Base-by-base conservation (phyloP, 2,329 filamentous ascomycete species). In the Didymella sp. region DNA sequence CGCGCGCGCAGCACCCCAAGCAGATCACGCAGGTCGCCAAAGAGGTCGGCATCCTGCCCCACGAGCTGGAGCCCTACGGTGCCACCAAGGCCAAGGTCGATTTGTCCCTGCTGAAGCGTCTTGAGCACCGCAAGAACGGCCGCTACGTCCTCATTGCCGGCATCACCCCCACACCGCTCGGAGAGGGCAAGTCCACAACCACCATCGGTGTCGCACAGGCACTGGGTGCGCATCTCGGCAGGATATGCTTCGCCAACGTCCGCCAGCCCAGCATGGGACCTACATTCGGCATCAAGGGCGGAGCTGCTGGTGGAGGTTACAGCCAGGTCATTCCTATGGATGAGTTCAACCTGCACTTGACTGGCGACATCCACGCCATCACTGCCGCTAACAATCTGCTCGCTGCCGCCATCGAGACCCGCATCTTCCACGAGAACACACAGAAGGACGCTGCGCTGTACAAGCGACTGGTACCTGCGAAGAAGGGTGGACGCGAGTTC, bases 251-350 rank as follows among this genome's bases (percentile, higher is more conserved):
- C 76, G 95, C 95, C 78, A 98, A 99, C 75, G 95, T 99, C 47
- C 88, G 95, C 59, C 95, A 99, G 76, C 95, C 95, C 47, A 96
- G 92, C 70, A 95, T 98, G 80, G 95, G 95, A 4, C 95, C 95
- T 53, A 99, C 95, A 0, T 99, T 99, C 76, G 95, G 95, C 71
- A 98, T 99, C 84, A 99, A 99, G 84, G 95, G 95, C 61, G 95
- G 95, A 71, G 95, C 95, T 58, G 95, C 95, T 54, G 95, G 95
- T 71, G 95, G 95, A 76, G 95, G 95, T 35, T 99, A 98, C 85
- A 96, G 92, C 77, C 95, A 99, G 77, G 95, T 99, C 73, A 98
- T 99, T 70, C 95, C 95, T 57, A 99, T 99, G 95, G 95, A 99
- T 70, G 95, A 99, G 78, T 99, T 99, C 83, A 99, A 99, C 79